Percentiles rank a stretch among this genome's conserved stretches.
These are phyloP conservation scores for Chrysoporthe cubensis DNA, from an alignment of 2,329 filamentous ascomycete genomes.

Conservation along the genomic window DNA sequence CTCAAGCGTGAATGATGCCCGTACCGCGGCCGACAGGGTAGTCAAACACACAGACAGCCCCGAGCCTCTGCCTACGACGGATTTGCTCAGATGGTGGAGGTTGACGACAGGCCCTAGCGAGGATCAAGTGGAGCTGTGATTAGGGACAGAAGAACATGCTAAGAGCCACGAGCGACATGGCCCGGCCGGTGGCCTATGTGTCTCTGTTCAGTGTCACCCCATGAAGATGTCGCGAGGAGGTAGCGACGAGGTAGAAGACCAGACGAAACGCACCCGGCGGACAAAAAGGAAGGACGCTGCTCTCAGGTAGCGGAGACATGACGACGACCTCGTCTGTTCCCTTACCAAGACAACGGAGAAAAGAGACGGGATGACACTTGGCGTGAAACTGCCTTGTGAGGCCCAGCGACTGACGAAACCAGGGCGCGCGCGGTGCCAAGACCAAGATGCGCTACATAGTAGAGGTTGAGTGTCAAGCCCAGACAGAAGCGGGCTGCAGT, in stretches of 20 bases:
- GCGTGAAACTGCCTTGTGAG: constrained; percentile 20
- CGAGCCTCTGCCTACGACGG: not conserved
- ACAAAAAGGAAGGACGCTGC: not conserved
- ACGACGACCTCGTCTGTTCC: not conserved
- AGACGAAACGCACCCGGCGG: constrained; percentile 22
- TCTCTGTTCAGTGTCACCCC: constrained; percentile 4
- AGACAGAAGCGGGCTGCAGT: not conserved
- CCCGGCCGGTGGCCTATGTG: not conserved
- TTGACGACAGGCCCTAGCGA: not conserved
- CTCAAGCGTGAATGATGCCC: not conserved
- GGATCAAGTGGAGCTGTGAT: not conserved
- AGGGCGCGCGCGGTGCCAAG: constrained; percentile 1
- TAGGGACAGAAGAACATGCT: not conserved
- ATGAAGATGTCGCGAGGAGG: not conserved
- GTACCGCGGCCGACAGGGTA: not conserved
- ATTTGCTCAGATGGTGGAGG: not conserved
- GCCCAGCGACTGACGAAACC: constrained; percentile 19
- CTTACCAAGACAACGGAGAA: not conserved
- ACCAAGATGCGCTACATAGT: not conserved
- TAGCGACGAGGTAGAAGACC: constrained; percentile 24
- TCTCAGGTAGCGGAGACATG: not conserved
- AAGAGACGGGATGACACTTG: constrained; percentile 19
- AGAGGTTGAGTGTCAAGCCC: not conserved
- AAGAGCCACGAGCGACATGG: too few relatives aligned
- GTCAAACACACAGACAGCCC: constrained; percentile 4